phyloP scores from a whole-genome alignment of 129 eudicot genomes.

The Tanacetum coccineum region DNA sequence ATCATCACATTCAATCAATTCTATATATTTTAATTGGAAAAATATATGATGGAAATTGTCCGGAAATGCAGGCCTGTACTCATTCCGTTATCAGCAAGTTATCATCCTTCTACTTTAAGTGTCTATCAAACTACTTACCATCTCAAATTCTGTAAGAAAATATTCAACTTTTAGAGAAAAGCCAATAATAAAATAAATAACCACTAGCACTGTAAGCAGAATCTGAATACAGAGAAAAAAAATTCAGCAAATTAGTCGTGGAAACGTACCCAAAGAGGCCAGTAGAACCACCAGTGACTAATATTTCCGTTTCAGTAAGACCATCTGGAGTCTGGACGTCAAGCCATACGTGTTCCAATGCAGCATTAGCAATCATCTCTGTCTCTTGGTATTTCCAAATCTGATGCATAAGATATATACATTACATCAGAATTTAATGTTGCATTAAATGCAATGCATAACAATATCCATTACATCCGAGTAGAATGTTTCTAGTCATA shows the following conservation, averaged over 20 bases:
- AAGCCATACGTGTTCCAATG: conserved; percentile 47
- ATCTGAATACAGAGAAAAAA: background rate
- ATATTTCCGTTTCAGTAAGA: conserved; percentile 38
- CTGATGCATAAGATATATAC: conserved; percentile 30
- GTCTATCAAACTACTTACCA: background rate
- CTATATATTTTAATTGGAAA: background rate
- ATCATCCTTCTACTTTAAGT: background rate
- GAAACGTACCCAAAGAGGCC: conserved; percentile 51
- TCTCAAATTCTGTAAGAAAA: background rate
- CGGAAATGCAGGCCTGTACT: background rate
- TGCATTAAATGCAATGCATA: too few relatives aligned
- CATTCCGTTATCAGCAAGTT: background rate
- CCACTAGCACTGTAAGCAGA: background rate
- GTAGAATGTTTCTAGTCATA: too few relatives aligned
- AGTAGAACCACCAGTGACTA: conserved; percentile 55
- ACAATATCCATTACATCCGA: too few relatives aligned
- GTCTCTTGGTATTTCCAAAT: conserved; percentile 68
- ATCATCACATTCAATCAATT: background rate
- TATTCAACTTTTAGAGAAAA: background rate
- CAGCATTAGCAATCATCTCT: conserved; percentile 41
- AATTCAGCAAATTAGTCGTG: background rate
- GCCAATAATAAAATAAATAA: background rate
- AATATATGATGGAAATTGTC: background rate
- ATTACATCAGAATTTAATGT: conserved; percentile 1
- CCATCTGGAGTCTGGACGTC: conserved; percentile 57